Percentiles rank a stretch among this genome's conserved stretches.
phyloP scores from a whole-genome alignment of 169 alveolate genomes.

The Theileria orientalis region DNA sequence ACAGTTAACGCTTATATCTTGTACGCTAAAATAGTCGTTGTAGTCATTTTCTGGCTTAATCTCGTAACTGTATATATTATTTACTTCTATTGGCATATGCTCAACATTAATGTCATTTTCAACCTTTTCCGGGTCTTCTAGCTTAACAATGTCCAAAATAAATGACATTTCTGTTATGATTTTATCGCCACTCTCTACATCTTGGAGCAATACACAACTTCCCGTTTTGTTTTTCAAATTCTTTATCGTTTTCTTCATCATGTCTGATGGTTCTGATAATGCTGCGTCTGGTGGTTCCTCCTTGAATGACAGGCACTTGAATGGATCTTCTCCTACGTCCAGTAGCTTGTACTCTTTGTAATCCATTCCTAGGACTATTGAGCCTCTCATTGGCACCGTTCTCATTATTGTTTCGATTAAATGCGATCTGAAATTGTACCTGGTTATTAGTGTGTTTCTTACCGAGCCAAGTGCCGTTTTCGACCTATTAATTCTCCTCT shows the following conservation, averaged over 20 bases:
- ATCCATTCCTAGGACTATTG: slow-evolving; percentile 33
- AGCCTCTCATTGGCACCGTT: background rate
- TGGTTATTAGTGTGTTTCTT: background rate
- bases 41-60: background rate
- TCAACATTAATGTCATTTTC: background rate
- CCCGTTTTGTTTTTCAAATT: no score
- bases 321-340: slow-evolving; percentile 10
- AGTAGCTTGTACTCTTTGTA: slow-evolving; percentile 17
- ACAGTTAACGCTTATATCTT: background rate
- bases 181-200: background rate
- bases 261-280: background rate
- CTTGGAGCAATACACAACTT: background rate
- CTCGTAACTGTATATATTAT: background rate
- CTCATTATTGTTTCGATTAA: background rate
- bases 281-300: background rate
- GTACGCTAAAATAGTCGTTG: background rate
- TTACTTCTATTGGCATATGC: background rate
- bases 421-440: background rate
- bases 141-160: background rate
- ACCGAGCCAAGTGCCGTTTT: background rate
- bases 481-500: slow-evolving; percentile 12
- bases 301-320: background rate
- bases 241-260: no score
- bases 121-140: background rate
- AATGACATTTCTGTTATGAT: background rate